phyloP scores from a whole-genome alignment of 257 asterid species.

The Solanum tarijense region DNA sequence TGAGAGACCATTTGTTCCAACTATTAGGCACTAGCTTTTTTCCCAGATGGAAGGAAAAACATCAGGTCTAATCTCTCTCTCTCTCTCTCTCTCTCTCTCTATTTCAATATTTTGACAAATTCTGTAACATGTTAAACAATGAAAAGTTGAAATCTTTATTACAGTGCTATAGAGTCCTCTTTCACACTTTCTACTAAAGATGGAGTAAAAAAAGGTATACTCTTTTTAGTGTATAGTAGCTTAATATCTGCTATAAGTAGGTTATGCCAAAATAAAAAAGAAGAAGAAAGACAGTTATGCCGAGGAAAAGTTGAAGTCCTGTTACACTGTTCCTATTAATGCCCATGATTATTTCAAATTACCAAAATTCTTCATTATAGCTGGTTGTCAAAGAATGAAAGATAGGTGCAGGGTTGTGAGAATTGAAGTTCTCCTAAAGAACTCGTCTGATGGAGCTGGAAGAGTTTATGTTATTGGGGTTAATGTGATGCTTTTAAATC shows the following conservation, averaged over 20 bases:
- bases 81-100: neutral
- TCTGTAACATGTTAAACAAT: neutral
- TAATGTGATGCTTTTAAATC: neutral
- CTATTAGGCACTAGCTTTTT: constrained; percentile 75
- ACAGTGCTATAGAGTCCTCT: neutral
- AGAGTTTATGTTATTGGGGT: neutral
- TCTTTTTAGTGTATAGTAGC: neutral
- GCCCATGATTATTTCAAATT: neutral
- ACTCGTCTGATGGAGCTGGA: neutral
- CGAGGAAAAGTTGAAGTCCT: neutral
- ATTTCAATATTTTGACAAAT: neutral
- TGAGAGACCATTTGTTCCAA: constrained; percentile 95
- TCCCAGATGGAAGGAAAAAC: constrained; percentile 98
- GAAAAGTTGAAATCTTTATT: neutral
- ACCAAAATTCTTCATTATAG: neutral
- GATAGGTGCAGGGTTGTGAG: neutral
- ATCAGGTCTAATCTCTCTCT: constrained; percentile 47
- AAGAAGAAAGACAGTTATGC: neutral
- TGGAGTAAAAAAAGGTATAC: neutral
- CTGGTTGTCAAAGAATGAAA: neutral
- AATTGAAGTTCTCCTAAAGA: neutral
- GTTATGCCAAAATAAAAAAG: neutral
- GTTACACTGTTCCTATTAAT: neutral
- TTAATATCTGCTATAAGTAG: neutral
- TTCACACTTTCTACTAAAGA: neutral